Evolutionary conservation across 768 basidiomycete species (phyloP).

Genomic region (Lyophyllum semitale): DNA sequence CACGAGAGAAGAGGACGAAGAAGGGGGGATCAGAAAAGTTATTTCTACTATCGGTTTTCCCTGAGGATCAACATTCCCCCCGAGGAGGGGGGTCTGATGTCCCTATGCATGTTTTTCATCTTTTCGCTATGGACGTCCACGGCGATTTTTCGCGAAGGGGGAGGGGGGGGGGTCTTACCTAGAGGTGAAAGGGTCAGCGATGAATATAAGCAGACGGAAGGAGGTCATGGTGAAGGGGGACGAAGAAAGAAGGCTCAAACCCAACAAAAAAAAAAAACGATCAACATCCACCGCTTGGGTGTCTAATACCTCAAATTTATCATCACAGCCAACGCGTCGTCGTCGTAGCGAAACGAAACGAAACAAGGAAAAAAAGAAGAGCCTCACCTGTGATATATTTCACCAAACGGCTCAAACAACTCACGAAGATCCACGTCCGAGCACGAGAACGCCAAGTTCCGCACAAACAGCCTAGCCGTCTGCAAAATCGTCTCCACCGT

Average conservation of each 20-base stretch:
- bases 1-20: conserved; percentile 2
- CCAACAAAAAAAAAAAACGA: too few relatives aligned
- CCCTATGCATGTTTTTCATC: too few relatives aligned
- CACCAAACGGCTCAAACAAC: too few relatives aligned
- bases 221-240: too few relatives aligned
- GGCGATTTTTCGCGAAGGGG: too few relatives aligned
- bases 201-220: too few relatives aligned
- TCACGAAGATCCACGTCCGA: conserved; percentile 70
- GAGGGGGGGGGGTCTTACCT: too few relatives aligned
- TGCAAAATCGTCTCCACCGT: conserved; percentile 59
- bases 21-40: conserved; percentile 42
- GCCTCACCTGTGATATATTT: conserved; percentile 74
- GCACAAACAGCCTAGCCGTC: conserved; percentile 84
- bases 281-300: too few relatives aligned
- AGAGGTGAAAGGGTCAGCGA: too few relatives aligned
- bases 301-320: too few relatives aligned
- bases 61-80: conserved; percentile 35
- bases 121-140: too few relatives aligned
- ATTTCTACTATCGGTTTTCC: conserved; percentile 58
- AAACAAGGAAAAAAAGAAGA: background rate
- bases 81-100: conserved; percentile 61
- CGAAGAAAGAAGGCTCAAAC: too few relatives aligned
- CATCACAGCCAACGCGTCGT: conserved; percentile 34
- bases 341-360: conserved; percentile 12
- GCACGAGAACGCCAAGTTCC: conserved; percentile 91